Evolutionary conservation across 371 early-diverging fungal species (phyloP).

Genomic region (Apophysomyces variabilis): DNA sequence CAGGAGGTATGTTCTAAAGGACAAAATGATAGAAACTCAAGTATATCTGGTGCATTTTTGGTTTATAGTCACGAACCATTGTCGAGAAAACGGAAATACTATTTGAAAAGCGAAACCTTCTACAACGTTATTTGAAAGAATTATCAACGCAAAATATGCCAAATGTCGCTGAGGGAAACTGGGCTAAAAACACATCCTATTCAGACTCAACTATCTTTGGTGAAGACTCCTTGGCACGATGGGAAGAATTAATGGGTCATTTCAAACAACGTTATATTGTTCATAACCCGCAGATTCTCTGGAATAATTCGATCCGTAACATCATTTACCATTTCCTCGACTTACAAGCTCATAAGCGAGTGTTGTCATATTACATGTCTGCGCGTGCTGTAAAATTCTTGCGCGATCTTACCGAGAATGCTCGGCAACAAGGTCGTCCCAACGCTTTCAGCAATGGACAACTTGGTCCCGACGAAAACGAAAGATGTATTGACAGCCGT

Average conservation of each 20-base stretch:
- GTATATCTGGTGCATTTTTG: neutral
- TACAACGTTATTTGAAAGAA: slow-evolving; percentile 44
- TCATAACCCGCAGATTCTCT: slow-evolving; percentile 57
- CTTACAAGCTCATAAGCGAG: slow-evolving; percentile 49
- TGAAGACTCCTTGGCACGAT: slow-evolving; percentile 34
- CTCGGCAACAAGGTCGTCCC: slow-evolving; percentile 29
- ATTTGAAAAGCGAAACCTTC: slow-evolving; percentile 48
- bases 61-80: slow-evolving; percentile 38
- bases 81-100: slow-evolving; percentile 48
- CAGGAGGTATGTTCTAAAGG: slow-evolving; percentile 28
- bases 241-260: slow-evolving; percentile 52
- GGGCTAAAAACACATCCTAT: slow-evolving; percentile 15
- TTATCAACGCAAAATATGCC: slow-evolving; percentile 34
- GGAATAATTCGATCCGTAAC: slow-evolving; percentile 58
- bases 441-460: slow-evolving; percentile 19
- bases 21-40: slow-evolving; percentile 17
- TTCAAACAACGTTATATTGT: slow-evolving; percentile 55
- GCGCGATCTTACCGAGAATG: slow-evolving; percentile 45
- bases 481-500: slow-evolving; percentile 37
- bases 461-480: slow-evolving; percentile 30
- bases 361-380: slow-evolving; percentile 53
- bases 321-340: slow-evolving; percentile 53
- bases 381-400: slow-evolving; percentile 54
- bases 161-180: slow-evolving; percentile 13
- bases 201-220: slow-evolving; percentile 41